phyloP scores from a whole-genome alignment of 768 basidiomycete species.

The Panus rudis region DNA sequence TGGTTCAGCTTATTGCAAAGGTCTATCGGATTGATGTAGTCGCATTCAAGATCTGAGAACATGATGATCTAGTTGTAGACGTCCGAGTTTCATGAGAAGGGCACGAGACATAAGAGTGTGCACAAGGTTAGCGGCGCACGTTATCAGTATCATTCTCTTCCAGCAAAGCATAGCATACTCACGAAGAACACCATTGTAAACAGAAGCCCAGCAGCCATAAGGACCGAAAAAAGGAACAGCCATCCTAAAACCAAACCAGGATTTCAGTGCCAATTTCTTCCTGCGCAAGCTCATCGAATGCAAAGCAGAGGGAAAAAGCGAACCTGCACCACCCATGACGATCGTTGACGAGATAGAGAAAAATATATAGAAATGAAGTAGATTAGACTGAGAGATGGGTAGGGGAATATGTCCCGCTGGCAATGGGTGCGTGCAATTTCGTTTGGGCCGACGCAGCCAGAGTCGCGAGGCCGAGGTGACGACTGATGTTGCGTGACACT shows the following conservation, averaged over 20 bases:
- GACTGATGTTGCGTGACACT: no score
- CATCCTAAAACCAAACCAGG: constrained; percentile 50
- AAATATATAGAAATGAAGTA: constrained; percentile 1
- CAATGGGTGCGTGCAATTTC: no score
- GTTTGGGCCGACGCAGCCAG: no score
- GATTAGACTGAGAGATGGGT: neutral
- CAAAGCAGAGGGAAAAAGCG: neutral
- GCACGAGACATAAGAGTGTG: neutral
- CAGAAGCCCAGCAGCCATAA: constrained; percentile 88
- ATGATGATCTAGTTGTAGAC: constrained; percentile 81
- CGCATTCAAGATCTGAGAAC: constrained; percentile 99
- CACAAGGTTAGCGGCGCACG: neutral
- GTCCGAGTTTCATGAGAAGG: neutral
- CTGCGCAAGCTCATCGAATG: neutral
- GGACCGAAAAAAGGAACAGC: constrained; percentile 95
- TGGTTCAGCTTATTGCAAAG: constrained; percentile 99
- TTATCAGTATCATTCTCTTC: neutral
- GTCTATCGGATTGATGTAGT: constrained; percentile 99
- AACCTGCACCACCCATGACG: constrained; percentile 10
- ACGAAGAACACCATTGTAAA: constrained; percentile 99
- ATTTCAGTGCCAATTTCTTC: neutral
- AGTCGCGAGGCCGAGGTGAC: no score
- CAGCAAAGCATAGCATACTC: constrained; percentile 29
- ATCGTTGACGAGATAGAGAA: neutral
- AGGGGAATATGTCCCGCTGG: neutral